phyloP scores from a whole-genome alignment of 108 stramenopile species.

The Phaeodactylum tricornutum region DNA sequence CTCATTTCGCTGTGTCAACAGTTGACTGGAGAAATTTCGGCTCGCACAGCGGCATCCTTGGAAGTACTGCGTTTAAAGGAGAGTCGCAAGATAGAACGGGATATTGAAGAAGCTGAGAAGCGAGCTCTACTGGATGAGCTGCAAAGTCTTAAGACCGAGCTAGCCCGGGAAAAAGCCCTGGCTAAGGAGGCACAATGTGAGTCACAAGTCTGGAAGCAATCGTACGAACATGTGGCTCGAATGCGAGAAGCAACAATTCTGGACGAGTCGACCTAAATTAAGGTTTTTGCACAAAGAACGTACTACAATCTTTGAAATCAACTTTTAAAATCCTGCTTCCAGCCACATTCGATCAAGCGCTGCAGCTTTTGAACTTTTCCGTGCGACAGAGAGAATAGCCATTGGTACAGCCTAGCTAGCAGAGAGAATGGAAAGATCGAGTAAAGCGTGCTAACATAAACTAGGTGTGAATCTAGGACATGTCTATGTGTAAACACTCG shows the following conservation, averaged over 20 bases:
- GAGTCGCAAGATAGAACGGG: slow-evolving; percentile 23
- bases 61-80: slow-evolving; percentile 53
- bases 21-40: slow-evolving; percentile 50
- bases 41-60: slow-evolving; percentile 33
- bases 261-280: no score
- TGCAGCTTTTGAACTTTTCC: no score
- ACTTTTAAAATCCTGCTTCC: no score
- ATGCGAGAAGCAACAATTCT: neutral
- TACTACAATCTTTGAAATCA: no score
- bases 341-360: no score
- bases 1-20: slow-evolving; percentile 48
- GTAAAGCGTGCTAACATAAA: no score
- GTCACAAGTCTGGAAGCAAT: slow-evolving; percentile 14
- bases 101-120: slow-evolving; percentile 27
- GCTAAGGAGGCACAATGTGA: slow-evolving; percentile 3
- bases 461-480: no score
- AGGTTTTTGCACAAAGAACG: no score
- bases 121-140: slow-evolving; percentile 26
- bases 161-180: slow-evolving; percentile 13
- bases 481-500: no score
- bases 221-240: slow-evolving; percentile 10
- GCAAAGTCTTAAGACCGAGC: slow-evolving; percentile 6
- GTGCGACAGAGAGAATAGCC: no score
- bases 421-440: no score
- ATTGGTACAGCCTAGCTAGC: no score